Evolutionary conservation across 1,284 basidiomycete genomes (phyloP), one percentile per base, ranked within the genome.

Genomic region (Sporisorium exsertum): DNA sequence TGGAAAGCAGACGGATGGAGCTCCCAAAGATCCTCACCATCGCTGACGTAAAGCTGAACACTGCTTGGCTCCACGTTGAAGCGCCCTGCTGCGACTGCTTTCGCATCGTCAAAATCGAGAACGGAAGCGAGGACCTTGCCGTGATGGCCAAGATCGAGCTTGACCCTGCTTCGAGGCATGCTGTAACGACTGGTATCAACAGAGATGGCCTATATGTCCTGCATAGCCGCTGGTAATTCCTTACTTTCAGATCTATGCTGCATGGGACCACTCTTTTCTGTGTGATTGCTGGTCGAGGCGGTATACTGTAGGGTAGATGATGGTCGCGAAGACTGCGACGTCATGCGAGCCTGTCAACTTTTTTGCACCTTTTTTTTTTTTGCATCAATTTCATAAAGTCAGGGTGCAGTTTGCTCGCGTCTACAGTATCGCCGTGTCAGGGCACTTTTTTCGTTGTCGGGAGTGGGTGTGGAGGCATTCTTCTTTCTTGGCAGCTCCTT

Each of bases 61-160:
- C 27, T 42, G 18, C 35, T 45, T 27, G 43, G n/a, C 2, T 57
- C 40, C 32, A 62, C 54, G 13, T 55, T 45, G 47, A 75, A 55
- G 26, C 72, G 64, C 26, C 58, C 45, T n/a, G 67, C 67, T 35
- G 72, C 68, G 7, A 75, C 66, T 4, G 32, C n/a, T 22, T 62
- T 60, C 22, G 64, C 63, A 55, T 74, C 72, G 40, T 75, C 60
- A 33, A 57, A 70, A 43, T 56, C 60, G 51, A 47, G 18, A 9
- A 71, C 72, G 26, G 72, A 75, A 32, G 64, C 72, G 2, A 75
- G 58, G 2, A 75, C 67, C 56, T 75, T 75, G 50, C 72, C 72
- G 32, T 71, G 63, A 32, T 59, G 51, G 46, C 67, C 72, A 47
- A 70, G 62, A 35, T 75, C 72, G 50, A 71, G 72, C 68, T 75